Evolutionary conservation across 2,329 filamentous ascomycete genomes (phyloP).

Genomic region (Epichloe festucae): DNA sequence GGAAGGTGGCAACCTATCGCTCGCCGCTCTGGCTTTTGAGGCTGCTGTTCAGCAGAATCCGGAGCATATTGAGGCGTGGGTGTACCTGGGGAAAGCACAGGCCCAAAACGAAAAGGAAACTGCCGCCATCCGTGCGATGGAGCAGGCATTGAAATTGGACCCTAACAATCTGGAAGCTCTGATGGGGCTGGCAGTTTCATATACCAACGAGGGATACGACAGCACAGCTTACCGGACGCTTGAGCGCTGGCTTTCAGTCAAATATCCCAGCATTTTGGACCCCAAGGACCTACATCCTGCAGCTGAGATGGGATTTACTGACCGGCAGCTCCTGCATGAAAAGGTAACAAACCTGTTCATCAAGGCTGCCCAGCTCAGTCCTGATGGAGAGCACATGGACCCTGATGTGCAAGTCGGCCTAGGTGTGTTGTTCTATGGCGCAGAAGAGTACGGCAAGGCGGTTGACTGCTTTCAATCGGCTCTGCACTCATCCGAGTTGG

Average conservation of each 20-base stretch:
- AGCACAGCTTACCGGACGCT: constrained; percentile 91
- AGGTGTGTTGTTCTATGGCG: constrained; percentile 93
- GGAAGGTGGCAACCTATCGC: constrained; percentile 83
- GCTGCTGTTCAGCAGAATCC: constrained; percentile 85
- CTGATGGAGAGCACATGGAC: constrained; percentile 90
- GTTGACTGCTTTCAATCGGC: constrained; percentile 96
- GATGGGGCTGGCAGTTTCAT: constrained; percentile 92
- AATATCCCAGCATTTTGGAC: constrained; percentile 74
- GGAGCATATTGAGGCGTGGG: constrained; percentile 84
- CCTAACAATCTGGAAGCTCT: constrained; percentile 76
- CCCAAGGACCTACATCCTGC: constrained; percentile 59
- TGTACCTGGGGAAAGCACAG: constrained; percentile 79
- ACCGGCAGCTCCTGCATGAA: constrained; percentile 78
- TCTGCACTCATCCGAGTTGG: constrained; percentile 71
- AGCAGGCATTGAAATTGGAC: constrained; percentile 80
- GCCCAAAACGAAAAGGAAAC: constrained; percentile 98
- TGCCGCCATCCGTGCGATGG: constrained; percentile 84
- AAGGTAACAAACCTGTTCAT: constrained; percentile 89
- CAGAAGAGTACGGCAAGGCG: constrained; percentile 95
- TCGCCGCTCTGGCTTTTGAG: constrained; percentile 90
- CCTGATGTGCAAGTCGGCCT: constrained; percentile 96
- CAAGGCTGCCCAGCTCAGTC: constrained; percentile 78
- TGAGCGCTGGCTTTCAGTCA: constrained; percentile 91
- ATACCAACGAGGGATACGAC: constrained; percentile 98
- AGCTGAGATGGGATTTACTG: constrained; percentile 85